phyloP scores from a whole-genome alignment of 805 yeast genomes.

The Candida loeiensis region DNA sequence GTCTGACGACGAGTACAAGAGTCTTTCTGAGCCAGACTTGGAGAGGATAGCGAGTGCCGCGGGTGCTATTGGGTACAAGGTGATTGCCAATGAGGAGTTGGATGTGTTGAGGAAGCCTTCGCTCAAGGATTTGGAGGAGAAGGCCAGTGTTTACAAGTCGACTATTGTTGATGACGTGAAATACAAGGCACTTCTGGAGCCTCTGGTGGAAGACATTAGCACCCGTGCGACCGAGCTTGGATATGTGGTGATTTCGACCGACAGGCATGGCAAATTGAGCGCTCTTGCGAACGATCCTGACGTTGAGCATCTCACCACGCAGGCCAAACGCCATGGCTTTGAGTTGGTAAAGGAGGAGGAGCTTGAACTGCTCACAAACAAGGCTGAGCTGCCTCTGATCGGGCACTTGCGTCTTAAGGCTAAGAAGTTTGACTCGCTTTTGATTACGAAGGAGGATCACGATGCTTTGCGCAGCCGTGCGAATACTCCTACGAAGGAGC shows the following conservation, averaged over 20 bases:
- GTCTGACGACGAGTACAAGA: constrained; percentile 10
- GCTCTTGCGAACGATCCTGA: constrained; percentile 15
- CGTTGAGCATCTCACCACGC: constrained; percentile 8
- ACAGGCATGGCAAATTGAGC: constrained; percentile 10
- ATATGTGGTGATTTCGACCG: constrained; percentile 9
- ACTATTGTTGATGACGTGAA: constrained; percentile 18
- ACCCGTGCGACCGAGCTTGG: constrained; percentile 11
- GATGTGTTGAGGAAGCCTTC: constrained; percentile 20
- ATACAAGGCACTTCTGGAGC: constrained; percentile 12
- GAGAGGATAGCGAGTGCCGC: constrained; percentile 17
- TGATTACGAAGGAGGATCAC: constrained; percentile 15
- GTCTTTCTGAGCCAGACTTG: constrained; percentile 19
- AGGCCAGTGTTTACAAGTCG: constrained; percentile 19
- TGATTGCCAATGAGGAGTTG: constrained; percentile 9
- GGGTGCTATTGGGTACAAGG: constrained; percentile 10
- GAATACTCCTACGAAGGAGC: constrained; percentile 14
- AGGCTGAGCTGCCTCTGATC: constrained; percentile 16
- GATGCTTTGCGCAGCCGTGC: constrained; percentile 17
- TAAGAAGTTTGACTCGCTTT: constrained; percentile 14
- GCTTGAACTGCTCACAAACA: constrained; percentile 10
- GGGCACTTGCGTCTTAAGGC: constrained; percentile 16
- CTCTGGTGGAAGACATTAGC: constrained; percentile 14
- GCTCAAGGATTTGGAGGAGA: constrained; percentile 19
- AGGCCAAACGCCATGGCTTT: constrained; percentile 10
- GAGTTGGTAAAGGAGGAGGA: constrained; percentile 7